Conservation (phyloP, 192 early-diverging fungal genomes). For the Coemansia furcata region DNA sequence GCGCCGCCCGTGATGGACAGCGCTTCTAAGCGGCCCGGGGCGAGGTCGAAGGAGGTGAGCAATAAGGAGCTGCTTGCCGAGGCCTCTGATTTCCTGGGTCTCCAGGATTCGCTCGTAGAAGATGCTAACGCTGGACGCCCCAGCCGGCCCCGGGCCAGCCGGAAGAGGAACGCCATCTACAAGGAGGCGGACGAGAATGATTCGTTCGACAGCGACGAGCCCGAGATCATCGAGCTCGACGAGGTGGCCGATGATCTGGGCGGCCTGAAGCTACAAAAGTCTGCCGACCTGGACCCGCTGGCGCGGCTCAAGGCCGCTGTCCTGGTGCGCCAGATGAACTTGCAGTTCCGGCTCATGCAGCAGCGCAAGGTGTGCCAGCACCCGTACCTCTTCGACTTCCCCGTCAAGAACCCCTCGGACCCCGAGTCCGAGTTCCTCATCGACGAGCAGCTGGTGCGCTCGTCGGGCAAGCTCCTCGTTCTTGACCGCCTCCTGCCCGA, state of each 20-base stretch:
- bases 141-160: constrained; percentile 14
- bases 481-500: constrained; percentile 78
- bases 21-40: not conserved
- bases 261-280: constrained; percentile 50
- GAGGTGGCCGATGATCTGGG: constrained; percentile 55
- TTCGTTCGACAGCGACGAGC: constrained; percentile 7
- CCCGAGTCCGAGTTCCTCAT: constrained; percentile 60
- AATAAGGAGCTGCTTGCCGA: constrained; percentile 6
- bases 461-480: constrained; percentile 86
- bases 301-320: constrained; percentile 21
- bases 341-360: constrained; percentile 85
- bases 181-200: constrained; percentile 15
- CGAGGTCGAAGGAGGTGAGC: not conserved
- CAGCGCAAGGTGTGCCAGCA: constrained; percentile 96
- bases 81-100: constrained; percentile 16
- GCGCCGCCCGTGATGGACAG: not conserved
- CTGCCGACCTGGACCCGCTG: not conserved
- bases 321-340: constrained; percentile 64
- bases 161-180: constrained; percentile 32
- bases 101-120: not conserved
- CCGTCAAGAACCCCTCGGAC: constrained; percentile 54
- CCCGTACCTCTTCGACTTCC: constrained; percentile 89
- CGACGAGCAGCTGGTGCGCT: constrained; percentile 60
- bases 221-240: not conserved
- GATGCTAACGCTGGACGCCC: not conserved